Base-by-base conservation (phyloP, 768 basidiomycete genomes). In the Boletus pseudopeckii region DNA sequence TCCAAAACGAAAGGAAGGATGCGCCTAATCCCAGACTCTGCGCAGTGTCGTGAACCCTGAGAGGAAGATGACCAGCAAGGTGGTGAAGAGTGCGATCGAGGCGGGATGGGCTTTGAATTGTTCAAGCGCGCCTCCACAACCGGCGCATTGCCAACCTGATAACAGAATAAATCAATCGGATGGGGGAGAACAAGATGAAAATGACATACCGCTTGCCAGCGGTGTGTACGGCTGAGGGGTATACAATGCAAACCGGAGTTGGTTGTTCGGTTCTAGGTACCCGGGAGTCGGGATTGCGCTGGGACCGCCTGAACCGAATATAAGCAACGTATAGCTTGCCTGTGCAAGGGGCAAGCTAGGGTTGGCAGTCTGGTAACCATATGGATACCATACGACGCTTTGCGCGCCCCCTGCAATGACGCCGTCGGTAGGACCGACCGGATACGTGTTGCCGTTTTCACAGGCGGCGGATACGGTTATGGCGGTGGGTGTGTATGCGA, bases 361-460 rank as follows among this genome's bases (percentile, higher is more conserved):
- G 34, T 82, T 68, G 14, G 71, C 59, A 3, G 58, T 58, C 57
- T 86, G 79, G 70, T 81, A 85, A 47, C 74, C 74, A 61, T 76
- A 87, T 4, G 80, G 77, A 60, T 83, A 80, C 86, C 86, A 88
- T 1, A 77, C 72, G 14, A 80, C 72, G 48, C 69, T 69, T 42
- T 80, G 82, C 0, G 79, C 74, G 10, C 72, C 68, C 0, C 83
- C 86, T 0, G 78, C 66, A 13, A 85, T 74, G 55, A 78, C 67
- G 28, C 81, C 79, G 57, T 80, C 61, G 13, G 81, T 74, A 2
- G 83, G 80, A 0, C 84, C 85, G 8, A 88, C 75, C 1, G 83
- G 79, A 63, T 85, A 88, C 18, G 85, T 86, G 68, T 82, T 80
- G 5, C 84, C 83, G 62, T 87, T 88, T 14, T 79, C 77, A 62